Evolutionary conservation across 148 eudicot genomes (phyloP).

Genomic region (Fagopyrum tataricum): DNA sequence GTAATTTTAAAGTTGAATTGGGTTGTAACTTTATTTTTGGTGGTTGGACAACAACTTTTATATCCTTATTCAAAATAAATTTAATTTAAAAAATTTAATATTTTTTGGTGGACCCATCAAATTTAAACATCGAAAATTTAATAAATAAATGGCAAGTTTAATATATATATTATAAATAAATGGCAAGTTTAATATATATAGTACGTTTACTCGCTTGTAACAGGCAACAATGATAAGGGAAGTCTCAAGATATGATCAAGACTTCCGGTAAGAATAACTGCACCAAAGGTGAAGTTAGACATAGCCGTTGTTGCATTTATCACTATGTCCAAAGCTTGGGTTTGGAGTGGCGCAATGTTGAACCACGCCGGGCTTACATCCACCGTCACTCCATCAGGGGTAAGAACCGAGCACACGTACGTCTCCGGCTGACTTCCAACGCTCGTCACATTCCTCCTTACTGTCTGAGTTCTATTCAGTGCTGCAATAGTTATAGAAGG

Average conservation of each 20-base stretch:
- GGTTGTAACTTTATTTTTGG: too few relatives aligned
- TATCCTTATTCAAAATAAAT: too few relatives aligned
- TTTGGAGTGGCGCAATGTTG: conserved; percentile 39
- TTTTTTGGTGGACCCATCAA: too few relatives aligned
- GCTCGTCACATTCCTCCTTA: conserved; percentile 42
- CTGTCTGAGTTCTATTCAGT: conserved; percentile 30
- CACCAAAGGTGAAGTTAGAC: conserved; percentile 60
- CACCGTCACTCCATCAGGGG: conserved; percentile 55
- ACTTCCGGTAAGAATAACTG: conserved; percentile 72
- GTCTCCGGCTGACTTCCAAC: conserved; percentile 58
- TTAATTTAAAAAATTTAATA: too few relatives aligned
- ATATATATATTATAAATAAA: too few relatives aligned
- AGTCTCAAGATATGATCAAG: conserved; percentile 69
- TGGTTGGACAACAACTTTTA: too few relatives aligned
- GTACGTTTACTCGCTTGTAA: too few relatives aligned
- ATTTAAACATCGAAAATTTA: too few relatives aligned
- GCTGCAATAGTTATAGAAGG: conserved; percentile 76
- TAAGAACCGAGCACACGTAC: conserved; percentile 46
- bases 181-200: too few relatives aligned
- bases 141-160: too few relatives aligned
- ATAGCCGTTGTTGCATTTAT: conserved; percentile 44
- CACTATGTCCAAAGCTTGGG: conserved; percentile 47
- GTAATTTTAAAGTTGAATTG: too few relatives aligned
- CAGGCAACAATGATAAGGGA: conserved; percentile 50
- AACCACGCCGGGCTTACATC: conserved; percentile 57